Evolutionary conservation across 257 asterid genomes (phyloP), one percentile per base, ranked within the genome.

Genomic region (Buddleja alternifolia): DNA sequence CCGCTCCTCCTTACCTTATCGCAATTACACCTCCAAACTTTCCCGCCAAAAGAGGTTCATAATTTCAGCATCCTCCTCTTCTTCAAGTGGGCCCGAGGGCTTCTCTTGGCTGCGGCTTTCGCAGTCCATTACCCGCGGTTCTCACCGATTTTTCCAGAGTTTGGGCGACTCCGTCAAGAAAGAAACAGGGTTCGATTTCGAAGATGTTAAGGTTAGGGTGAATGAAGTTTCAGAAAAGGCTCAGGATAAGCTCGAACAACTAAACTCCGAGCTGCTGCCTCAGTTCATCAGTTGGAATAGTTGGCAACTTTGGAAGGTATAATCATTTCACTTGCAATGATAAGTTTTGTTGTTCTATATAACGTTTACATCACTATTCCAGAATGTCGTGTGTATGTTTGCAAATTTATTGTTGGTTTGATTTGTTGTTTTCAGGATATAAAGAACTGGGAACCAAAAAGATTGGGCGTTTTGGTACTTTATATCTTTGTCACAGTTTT

Each of bases 261-360:
- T 85, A 24, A 82, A 77, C 66, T 78, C 82, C 46, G 93, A 85
- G 69, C 60, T 81, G 75, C 40, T 86, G 78, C 93, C 96, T 45
- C 76, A 76, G 21, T 89, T 94, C 79, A 57, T 86, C 39, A 67
- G 69, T 72, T 94, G 99, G 99, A 91, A 91, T 79, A 84, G 76
- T 50, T 84, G 83, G 92, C 97, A 87, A 41, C 78, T 70, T n/a
- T 94, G 99, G 99, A 94, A 91, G 99, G 99, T 91, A 68, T 69
- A 46, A 6, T 42, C 41, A 54, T 61, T 52, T 3, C 46, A 37
- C 52, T 45, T 77, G 0, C 51, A 11, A 55, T 7, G 50, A 51
- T 42, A 14, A 1, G 20, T 6, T 6, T 66, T 53, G 4, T 40
- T n/a, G 53, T 17, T 36, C 20, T 45, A n/a, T 9, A 10, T 45